Evolutionary conservation across 2,329 filamentous ascomycete species (phyloP), one percentile per base, ranked within the genome.

Genomic region (Xylariaceae sp.): DNA sequence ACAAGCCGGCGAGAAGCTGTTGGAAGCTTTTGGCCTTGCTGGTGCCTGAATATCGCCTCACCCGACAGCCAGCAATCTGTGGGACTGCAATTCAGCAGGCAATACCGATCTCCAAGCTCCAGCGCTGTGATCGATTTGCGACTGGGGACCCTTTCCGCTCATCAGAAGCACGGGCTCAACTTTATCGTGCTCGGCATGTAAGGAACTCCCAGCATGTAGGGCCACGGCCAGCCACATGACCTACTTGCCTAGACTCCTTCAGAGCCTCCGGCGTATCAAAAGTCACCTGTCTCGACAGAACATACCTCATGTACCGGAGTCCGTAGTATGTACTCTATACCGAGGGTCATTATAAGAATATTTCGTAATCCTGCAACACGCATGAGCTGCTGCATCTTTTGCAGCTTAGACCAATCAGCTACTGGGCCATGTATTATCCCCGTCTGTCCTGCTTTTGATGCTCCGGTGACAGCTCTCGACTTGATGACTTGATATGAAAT

Each of bases 31-130:
- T 7, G 21, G 21, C n/a, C 12, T 14, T 14, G 24, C 15, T 26
- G 24, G 24, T 26, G 15, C 24, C 24, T 26, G 24, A 26, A 26
- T 26, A 26, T 26, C 24, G 15, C 15, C n/a, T n/a, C n/a, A n/a
- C n/a, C n/a, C n/a, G n/a, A n/a, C n/a, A n/a, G n/a, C n/a, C n/a
- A n/a, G n/a, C n/a, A n/a, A n/a, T n/a, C n/a, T n/a, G n/a, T n/a
- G n/a, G n/a, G n/a, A n/a, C n/a, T n/a, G n/a, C 24, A 14, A 13
- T 26, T 26, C 24, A 14, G 15, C 7, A 26, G 7, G 7, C n/a
- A 12, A 11, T n/a, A 13, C 24, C 12, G 24, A 6, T 14, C 24
- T 26, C 24, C n/a, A n/a, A n/a, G n/a, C n/a, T n/a, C n/a, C n/a
- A n/a, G 15, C 24, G 24, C 24, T 6, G 24, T 26, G 24, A 26